phyloP scores from a whole-genome alignment of 495 filamentous ascomycete species.

The Evansstolkia leycettana region DNA sequence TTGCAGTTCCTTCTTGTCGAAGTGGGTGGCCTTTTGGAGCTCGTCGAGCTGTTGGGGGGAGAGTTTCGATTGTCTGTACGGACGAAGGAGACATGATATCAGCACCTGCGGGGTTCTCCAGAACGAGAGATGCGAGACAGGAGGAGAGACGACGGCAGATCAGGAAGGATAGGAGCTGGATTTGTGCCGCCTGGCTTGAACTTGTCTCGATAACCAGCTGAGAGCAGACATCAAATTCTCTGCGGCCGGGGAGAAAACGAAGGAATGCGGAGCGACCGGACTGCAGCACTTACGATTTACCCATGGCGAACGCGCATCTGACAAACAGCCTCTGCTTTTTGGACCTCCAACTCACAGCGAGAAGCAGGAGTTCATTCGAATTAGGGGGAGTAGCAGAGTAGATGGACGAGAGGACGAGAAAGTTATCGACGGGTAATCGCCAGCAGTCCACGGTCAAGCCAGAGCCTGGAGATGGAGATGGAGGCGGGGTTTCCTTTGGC shows the following conservation, averaged over 20 bases:
- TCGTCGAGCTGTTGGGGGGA: slow-evolving; percentile 89
- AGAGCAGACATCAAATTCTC: no score
- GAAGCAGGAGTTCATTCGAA: no score
- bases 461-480: no score
- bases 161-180: neutral
- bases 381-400: no score
- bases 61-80: slow-evolving; percentile 75
- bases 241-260: neutral
- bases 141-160: no score
- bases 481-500: no score
- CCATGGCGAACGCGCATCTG: slow-evolving; percentile 19
- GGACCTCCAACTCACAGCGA: no score
- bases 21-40: slow-evolving; percentile 91
- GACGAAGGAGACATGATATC: neutral
- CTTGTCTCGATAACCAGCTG: neutral
- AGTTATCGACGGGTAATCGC: no score
- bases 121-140: neutral
- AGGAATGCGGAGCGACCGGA: slow-evolving; percentile 4
- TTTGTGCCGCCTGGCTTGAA: neutral
- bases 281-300: slow-evolving; percentile 32
- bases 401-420: no score
- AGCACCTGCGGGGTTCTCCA: neutral
- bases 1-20: slow-evolving; percentile 99
- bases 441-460: no score
- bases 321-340: neutral